These are phyloP conservation scores for Lunularia cruciata DNA, from an alignment of 225 moss, liverwort and hornwort genomes.

Conservation along the genomic window DNA sequence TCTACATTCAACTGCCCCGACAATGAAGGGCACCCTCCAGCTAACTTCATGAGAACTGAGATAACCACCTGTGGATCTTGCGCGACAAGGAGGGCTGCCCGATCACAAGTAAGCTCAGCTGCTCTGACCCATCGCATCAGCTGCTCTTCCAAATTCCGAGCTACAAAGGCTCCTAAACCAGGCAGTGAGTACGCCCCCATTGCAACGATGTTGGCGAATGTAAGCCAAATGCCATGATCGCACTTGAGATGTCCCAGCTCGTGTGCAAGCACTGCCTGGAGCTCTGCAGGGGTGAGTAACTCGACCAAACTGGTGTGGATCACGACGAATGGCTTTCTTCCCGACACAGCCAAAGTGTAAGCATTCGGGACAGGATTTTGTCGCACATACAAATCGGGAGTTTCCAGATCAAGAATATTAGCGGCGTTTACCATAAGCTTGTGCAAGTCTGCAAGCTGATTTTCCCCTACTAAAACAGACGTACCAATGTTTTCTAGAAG, in stretches of 20 bases:
- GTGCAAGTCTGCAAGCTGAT: slow-evolving; percentile 57
- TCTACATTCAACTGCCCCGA: slow-evolving; percentile 51
- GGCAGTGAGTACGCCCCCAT: slow-evolving; percentile 57
- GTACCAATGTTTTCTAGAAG: slow-evolving; percentile 56
- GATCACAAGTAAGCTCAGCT: slow-evolving; percentile 57
- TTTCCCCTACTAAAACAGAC: slow-evolving; percentile 50
- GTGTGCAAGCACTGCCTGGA: slow-evolving; percentile 59
- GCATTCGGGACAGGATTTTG: slow-evolving; percentile 59
- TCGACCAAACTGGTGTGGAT: slow-evolving; percentile 58
- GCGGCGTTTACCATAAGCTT: slow-evolving; percentile 49
- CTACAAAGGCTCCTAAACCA: slow-evolving; percentile 52
- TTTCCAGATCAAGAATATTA: slow-evolving; percentile 47
- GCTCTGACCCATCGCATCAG: slow-evolving; percentile 59
- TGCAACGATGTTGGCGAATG: slow-evolving; percentile 57
- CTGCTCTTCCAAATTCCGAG: slow-evolving; percentile 57
- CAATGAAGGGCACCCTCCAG: slow-evolving; percentile 54
- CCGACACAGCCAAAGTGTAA: slow-evolving; percentile 57
- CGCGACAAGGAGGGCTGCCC: slow-evolving; percentile 57
- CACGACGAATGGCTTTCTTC: slow-evolving; percentile 58
- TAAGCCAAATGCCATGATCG: slow-evolving; percentile 60
- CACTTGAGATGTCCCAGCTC: slow-evolving; percentile 60
- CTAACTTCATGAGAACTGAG: slow-evolving; percentile 57
- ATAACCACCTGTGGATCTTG: slow-evolving; percentile 60
- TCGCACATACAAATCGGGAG: slow-evolving; percentile 52
- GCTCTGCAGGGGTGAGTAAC: slow-evolving; percentile 45